Evolutionary conservation across 306 rosid genomes (phyloP), one percentile per base, ranked within the genome.

Genomic region (Vicia faba): DNA sequence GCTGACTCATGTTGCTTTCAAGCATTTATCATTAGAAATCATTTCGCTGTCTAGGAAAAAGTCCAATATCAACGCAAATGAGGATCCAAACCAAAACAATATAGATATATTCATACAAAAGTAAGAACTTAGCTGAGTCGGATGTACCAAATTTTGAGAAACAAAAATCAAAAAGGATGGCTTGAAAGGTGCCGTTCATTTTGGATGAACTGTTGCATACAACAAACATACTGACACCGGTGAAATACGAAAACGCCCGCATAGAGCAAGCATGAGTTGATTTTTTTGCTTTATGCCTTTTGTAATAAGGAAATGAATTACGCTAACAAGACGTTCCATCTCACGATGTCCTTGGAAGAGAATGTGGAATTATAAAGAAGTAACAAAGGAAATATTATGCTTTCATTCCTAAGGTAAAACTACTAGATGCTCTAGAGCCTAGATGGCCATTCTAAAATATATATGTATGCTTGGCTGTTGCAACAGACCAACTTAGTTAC

Each of bases 1-100:
- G 86, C 90, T 73, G 91, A 88, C 79, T 82, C 93, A 84, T 75
- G 87, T 80, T 88, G 85, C 96, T 84, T 86, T 88, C 85, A 84
- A 78, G 80, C 80, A 73, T 84, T 84, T 81, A 83, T 81, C 87
- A 81, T 79, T 76, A 79, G 85, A 86, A 83, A 83, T 81, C 90
- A 84, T 79, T 81, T 78, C 78, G 77, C 92, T 88, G 91, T 86
- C 88, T 86, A 81, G 72, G 85, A 83, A 91, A 86, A 85, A 81
- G 86, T 81, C 78, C 81, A 83, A 80, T 76, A 84, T 79, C 66
- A 81, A 84, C 78, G 80, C 77, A 71, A 73, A 80, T 80, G 82
- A 77, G 71, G 76, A 71, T 68, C 75, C 69, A 75, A 78, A 66
- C 72, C 63, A 74, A 74, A 68, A 69, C 72, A 76, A 72, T 11